Evolutionary conservation across 1,284 basidiomycete genomes (phyloP), one percentile per base, ranked within the genome.

Genomic region (Ganoderma resinaceum): DNA sequence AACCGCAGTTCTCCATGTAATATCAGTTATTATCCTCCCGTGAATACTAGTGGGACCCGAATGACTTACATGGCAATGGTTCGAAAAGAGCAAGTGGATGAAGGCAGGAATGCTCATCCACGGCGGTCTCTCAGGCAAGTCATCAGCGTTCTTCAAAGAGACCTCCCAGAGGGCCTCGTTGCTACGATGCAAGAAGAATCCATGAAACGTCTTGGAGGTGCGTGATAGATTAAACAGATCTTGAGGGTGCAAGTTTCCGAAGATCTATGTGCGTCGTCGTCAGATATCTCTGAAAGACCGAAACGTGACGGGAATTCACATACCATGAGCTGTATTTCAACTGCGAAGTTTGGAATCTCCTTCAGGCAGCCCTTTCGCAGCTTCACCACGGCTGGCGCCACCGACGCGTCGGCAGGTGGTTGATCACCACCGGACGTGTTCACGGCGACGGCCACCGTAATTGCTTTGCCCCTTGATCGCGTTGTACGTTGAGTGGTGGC

Each of bases 251-350:
- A 64, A 26, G 9, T 46, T 18, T 12, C 31, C n/a, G n/a, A 58
- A 31, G 4, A 64, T 59, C 63, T 31, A n/a, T 53, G 16, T 3
- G n/a, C 7, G 43, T 11, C 16, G 14, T 26, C 12, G n/a, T 37
- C 20, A 49, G 35, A 20, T n/a, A n/a, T n/a, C 9, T 6, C 11
- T n/a, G n/a, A n/a, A n/a, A n/a, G 7, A 53, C 33, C 5, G n/a
- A 26, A 49, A 49, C 9, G 0, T 2, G 12, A 31, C 14, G 29
- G 20, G 29, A 20, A n/a, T 2, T 46, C 5, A 16, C 65, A 29
- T 29, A 66, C 65, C 61, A 62, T 53, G 16, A 66, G 65, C n/a
- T 66, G 65, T 9, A 66, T 53, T 33, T 66, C 65, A 7, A 66
- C 33, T 11, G 65, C 52, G 14, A 62, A 62, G 38, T 62, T 55